Conservation (phyloP, 2,329 filamentous ascomycete genomes). For the Tothia fuscella region DNA sequence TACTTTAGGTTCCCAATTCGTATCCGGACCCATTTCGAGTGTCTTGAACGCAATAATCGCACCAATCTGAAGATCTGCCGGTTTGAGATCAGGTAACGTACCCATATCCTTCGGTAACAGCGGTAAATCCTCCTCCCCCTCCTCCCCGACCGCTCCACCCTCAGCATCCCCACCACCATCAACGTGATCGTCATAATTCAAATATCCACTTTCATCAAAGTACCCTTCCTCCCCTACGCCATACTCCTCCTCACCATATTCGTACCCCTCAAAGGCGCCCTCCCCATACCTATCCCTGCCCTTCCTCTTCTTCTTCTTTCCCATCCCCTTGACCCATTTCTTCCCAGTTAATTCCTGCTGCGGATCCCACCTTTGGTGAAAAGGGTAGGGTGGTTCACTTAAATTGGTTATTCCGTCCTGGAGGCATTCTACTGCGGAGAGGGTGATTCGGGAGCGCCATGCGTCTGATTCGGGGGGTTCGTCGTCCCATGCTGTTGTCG, state of each 20-base stretch:
- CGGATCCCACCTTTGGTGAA: constrained; percentile 77
- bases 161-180: constrained; percentile 53
- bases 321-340: constrained; percentile 39
- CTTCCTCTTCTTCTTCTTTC: constrained; percentile 47
- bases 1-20: constrained; percentile 55
- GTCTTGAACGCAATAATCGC: constrained; percentile 61
- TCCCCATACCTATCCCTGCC: constrained; percentile 30
- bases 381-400: constrained; percentile 75
- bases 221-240: constrained; percentile 17
- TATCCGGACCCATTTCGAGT: constrained; percentile 47
- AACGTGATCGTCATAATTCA: constrained; percentile 44
- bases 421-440: constrained; percentile 75
- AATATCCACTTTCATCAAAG: constrained; percentile 41
- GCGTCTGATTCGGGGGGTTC: constrained; percentile 38
- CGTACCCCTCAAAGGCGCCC: constrained; percentile 22
- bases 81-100: constrained; percentile 39
- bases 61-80: constrained; percentile 40
- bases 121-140: constrained; percentile 42
- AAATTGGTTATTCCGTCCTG: constrained; percentile 52
- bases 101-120: constrained; percentile 46
- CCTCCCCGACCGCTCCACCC: constrained; percentile 48
- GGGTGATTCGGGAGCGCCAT: constrained; percentile 63
- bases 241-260: constrained; percentile 14
- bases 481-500: constrained; percentile 18
- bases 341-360: constrained; percentile 45